Conservation (phyloP, 192 early-diverging fungal species). For the Mortierella antarctica region DNA sequence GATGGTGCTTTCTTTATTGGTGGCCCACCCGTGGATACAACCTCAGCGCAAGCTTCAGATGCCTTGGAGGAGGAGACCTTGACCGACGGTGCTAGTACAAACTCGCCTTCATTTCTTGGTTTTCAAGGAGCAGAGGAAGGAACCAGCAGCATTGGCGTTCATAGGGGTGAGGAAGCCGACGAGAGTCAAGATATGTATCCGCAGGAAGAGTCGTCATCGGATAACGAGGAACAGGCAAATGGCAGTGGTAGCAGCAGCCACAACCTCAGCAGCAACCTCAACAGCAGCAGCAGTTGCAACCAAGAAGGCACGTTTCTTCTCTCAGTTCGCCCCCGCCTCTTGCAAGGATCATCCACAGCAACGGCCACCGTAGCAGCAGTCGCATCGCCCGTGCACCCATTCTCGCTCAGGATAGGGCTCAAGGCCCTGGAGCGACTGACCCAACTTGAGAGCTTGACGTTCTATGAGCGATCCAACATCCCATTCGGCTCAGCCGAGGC, state of each 20-base stretch:
- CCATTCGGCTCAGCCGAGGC: constrained; percentile 12
- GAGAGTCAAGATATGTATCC: neutral
- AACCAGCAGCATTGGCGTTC: too few relatives aligned
- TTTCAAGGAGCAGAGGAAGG: too few relatives aligned
- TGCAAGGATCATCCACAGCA: neutral
- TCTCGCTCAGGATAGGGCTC: constrained; percentile 22
- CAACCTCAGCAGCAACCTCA: too few relatives aligned
- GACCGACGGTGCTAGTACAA: too few relatives aligned
- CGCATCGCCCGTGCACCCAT: constrained; percentile 13
- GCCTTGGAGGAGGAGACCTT: too few relatives aligned
- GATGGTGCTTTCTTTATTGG: neutral
- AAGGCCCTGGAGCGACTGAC: constrained; percentile 30
- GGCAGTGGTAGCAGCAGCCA: constrained; percentile 2
- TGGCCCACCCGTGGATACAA: neutral
- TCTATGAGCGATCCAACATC: constrained; percentile 31
- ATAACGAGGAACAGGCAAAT: neutral
- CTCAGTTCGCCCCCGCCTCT: too few relatives aligned
- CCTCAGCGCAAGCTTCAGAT: neutral
- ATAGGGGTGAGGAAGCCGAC: too few relatives aligned
- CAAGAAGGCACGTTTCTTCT: too few relatives aligned
- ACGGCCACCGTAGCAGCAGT: too few relatives aligned
- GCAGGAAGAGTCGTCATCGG: neutral
- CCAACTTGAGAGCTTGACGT: constrained; percentile 15
- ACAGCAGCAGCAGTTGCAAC: too few relatives aligned
- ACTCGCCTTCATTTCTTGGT: too few relatives aligned